phyloP scores from a whole-genome alignment of 305 asterid species.

The Fraxinus sp. region DNA sequence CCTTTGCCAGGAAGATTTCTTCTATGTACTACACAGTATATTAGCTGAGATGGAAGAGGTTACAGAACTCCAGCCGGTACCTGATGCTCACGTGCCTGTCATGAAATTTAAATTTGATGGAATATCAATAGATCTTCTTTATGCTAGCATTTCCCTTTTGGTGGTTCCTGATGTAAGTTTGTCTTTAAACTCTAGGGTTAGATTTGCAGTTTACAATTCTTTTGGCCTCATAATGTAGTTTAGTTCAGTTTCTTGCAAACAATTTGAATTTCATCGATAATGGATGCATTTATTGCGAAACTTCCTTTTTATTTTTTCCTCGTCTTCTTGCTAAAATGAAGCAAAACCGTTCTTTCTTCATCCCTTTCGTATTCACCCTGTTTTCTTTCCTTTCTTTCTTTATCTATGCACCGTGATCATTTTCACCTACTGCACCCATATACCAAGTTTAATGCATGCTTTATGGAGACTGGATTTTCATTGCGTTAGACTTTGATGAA shows the following conservation, averaged over 20 bases:
- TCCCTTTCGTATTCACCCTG: not conserved
- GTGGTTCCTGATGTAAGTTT: conserved; percentile 87
- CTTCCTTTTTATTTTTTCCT: not conserved
- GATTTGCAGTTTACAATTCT: not conserved
- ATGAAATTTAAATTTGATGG: conserved; percentile 96
- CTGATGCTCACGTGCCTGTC: conserved; percentile 97
- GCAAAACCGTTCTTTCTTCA: not conserved
- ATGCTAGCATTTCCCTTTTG: conserved; percentile 77
- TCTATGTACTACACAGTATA: conserved; percentile 63
- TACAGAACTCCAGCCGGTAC: conserved; percentile 88
- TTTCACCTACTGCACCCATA: not conserved
- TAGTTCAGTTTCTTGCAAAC: not conserved
- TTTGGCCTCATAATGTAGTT: not conserved
- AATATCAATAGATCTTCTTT: conserved; percentile 88
- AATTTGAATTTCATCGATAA: not conserved
- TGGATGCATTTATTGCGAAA: not conserved
- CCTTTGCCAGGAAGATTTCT: conserved; percentile 70
- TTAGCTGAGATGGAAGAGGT: conserved; percentile 73
- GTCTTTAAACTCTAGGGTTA: not conserved
- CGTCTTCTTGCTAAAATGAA: not conserved
- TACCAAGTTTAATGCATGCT: not conserved
- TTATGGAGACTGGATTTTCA: not conserved
- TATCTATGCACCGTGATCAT: not conserved
- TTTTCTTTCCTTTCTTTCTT: not conserved
- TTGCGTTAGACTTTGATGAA: not conserved